phyloP scores from a whole-genome alignment of 352 stramenopile genomes.

The Blastocystis sp. region DNA sequence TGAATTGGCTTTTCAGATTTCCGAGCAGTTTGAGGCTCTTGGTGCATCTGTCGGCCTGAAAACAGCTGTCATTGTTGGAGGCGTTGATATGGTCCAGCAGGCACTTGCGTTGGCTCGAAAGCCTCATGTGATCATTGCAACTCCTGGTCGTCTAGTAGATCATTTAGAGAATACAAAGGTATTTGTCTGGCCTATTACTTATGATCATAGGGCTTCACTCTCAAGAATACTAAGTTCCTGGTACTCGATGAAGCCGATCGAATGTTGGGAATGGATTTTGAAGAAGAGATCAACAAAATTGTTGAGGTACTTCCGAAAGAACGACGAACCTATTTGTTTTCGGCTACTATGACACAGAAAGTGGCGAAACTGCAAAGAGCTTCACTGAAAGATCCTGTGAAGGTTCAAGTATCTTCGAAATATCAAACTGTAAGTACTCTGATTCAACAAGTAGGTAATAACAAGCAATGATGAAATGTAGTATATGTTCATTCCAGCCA shows the following conservation, averaged over 20 bases:
- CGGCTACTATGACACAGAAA: slow-evolving; percentile 96
- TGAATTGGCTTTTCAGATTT: slow-evolving; percentile 89
- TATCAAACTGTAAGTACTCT: slow-evolving; percentile 93
- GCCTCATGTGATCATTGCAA: slow-evolving; percentile 88
- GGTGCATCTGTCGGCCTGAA: slow-evolving; percentile 82
- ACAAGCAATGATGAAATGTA: slow-evolving; percentile 66
- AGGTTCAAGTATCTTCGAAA: slow-evolving; percentile 88
- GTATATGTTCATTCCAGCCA: slow-evolving; percentile 96
- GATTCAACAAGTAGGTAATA: slow-evolving; percentile 75
- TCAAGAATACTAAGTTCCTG: slow-evolving; percentile 80
- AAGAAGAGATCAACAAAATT: slow-evolving; percentile 97
- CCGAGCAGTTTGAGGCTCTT: slow-evolving; percentile 83
- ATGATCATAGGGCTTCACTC: slow-evolving; percentile 73
- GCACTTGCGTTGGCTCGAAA: slow-evolving; percentile 89
- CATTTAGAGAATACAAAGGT: slow-evolving; percentile 88
- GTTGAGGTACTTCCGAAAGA: slow-evolving; percentile 71
- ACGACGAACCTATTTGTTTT: slow-evolving; percentile 93
- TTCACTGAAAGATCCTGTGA: slow-evolving; percentile 87
- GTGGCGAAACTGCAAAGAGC: slow-evolving; percentile 93
- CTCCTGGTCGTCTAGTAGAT: slow-evolving; percentile 82
- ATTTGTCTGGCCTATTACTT: neutral
- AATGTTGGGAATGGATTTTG: slow-evolving; percentile 92
- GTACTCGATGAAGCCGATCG: slow-evolving; percentile 87
- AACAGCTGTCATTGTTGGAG: slow-evolving; percentile 82
- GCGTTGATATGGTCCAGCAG: slow-evolving; percentile 92